Conservation (phyloP, 257 asterid genomes). For the Jasminum sambac region DNA sequence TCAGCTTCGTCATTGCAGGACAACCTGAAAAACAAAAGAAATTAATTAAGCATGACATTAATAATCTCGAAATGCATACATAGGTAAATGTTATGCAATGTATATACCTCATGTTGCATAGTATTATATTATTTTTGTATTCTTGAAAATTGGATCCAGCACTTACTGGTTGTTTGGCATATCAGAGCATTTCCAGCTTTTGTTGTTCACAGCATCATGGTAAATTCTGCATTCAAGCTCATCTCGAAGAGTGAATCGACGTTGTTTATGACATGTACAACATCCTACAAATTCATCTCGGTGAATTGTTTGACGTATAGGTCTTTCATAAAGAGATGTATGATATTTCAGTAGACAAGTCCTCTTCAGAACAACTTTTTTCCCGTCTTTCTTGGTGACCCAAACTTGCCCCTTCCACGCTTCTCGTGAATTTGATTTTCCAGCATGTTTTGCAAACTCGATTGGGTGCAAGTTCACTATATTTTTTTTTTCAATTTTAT, state of each 20-base stretch:
- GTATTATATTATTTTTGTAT: neutral
- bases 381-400: conserved; percentile 34
- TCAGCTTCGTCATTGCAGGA: conserved; percentile 36
- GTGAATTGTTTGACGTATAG: conserved; percentile 33
- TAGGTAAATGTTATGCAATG: too few relatives aligned
- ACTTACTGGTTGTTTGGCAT: conserved; percentile 36
- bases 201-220: conserved; percentile 33
- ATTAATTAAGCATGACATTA: neutral
- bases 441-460: conserved; percentile 43
- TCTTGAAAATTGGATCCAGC: neutral
- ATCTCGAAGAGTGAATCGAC: conserved; percentile 32
- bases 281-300: conserved; percentile 48
- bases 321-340: conserved; percentile 30
- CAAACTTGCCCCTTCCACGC: conserved; percentile 50
- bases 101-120: too few relatives aligned
- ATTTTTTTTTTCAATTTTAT: neutral
- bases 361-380: conserved; percentile 17
- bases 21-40: conserved; percentile 16
- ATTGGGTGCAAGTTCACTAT: conserved; percentile 33
- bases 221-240: conserved; percentile 31
- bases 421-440: conserved; percentile 25
- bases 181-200: conserved; percentile 43
- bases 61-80: too few relatives aligned
- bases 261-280: conserved; percentile 35
- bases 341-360: conserved; percentile 41